Evolutionary conservation across 441 rosid species (phyloP).

Genomic region (Theobroma grandiflorum): DNA sequence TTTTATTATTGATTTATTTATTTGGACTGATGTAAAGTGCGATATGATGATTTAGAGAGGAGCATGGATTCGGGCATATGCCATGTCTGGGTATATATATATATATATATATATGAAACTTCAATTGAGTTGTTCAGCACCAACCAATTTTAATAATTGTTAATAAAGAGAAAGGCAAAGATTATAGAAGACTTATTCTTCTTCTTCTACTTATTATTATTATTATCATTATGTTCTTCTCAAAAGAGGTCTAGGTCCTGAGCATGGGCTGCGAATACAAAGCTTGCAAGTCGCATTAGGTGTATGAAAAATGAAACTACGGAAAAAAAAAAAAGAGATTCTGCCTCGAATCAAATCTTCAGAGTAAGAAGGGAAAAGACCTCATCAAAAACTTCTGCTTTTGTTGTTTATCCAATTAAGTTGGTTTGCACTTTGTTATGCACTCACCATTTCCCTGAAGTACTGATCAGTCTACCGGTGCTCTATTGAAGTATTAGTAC

Average conservation of each 20-base stretch:
- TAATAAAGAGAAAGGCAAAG: neutral
- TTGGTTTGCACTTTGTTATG: neutral
- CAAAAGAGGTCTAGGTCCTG: neutral
- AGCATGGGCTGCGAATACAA: constrained; percentile 16
- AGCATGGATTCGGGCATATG: neutral
- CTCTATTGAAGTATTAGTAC: neutral
- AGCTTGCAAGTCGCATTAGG: constrained; percentile 13
- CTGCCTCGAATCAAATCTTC: constrained; percentile 14
- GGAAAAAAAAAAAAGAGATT: neutral
- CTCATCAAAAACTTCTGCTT: neutral
- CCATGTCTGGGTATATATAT: neutral
- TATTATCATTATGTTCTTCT: neutral
- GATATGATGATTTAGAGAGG: neutral
- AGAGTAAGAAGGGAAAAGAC: neutral
- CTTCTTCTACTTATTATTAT: neutral
- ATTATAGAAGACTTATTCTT: constrained; percentile 1
- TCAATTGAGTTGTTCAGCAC: constrained; percentile 26
- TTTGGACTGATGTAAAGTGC: constrained; percentile 2
- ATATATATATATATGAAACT: neutral
- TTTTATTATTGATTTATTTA: neutral
- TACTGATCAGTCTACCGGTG: neutral
- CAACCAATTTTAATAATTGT: constrained; percentile 12
- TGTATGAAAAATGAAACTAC: neutral
- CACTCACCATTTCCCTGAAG: neutral
- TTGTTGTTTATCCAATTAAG: neutral